Base-by-base conservation (phyloP, 352 stramenopile species). In the Globisporangium ultimum region DNA sequence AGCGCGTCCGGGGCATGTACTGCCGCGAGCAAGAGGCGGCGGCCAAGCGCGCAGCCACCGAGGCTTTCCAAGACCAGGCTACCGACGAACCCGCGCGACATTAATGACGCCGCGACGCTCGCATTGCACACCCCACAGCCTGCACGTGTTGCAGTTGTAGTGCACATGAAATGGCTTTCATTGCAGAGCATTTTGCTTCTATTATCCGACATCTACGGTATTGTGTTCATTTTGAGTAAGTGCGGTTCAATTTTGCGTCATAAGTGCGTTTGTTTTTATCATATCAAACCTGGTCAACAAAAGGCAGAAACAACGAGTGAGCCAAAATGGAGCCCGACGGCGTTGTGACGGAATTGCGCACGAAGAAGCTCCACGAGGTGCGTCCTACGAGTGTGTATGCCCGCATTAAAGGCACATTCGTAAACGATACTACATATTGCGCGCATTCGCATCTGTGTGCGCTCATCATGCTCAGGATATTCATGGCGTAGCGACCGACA, bases 401-500 rank as follows among this genome's bases (percentile, higher is more conserved):
- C 28, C 8, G 28, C 6, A 7, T 15, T 18, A 32, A 12, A 8
- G 28, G 10, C 3, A 15, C 5, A 2, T 10, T n/a, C 22, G 48
- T 5, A 11, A 6, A 4, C n/a, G 21, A 24, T n/a, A 22, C n/a
- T 21, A 8, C 18, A 40, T 38, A 13, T 17, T 22, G 12, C 21
- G 20, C 18, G 10, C 34, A 36, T 17, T 49, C 18, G 21, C 24
- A 10, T 22, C 20, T 18, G 14, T 32, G 17, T 32, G 17, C 24
- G 17, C 14, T 11, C 15, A 15, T 34, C 15, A n/a, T 48, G 24
- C 28, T 50, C 53, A 95, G 85, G 75, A 76, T 9, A 91, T 95
- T 59, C 89, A 93, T 62, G 81, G 80, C 32, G 53, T 88, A 5
- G 59, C 67, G 42, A 95, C 85, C 7, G 76, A 91, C 42, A 57